Evolutionary conservation across 768 basidiomycete genomes (phyloP).

Genomic region (Ephemerocybe angulata): DNA sequence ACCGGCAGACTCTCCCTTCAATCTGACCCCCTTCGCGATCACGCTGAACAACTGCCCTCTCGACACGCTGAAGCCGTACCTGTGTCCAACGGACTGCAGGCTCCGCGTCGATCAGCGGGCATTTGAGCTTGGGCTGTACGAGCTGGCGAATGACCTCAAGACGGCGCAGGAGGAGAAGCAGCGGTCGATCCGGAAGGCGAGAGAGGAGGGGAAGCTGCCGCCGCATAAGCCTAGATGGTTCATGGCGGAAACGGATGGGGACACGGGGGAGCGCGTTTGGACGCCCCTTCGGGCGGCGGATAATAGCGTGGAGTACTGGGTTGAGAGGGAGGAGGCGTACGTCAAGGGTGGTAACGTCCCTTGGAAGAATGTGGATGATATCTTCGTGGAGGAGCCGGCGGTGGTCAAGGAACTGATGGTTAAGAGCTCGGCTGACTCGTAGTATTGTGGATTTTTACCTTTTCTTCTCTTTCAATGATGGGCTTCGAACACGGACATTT

Average conservation of each 20-base stretch:
- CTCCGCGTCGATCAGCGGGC: constrained; percentile 91
- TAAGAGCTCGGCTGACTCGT: no score
- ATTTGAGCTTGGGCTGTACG: constrained; percentile 87
- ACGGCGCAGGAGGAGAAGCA: constrained; percentile 81
- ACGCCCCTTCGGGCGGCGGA: constrained; percentile 59
- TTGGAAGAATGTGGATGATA: constrained; percentile 64
- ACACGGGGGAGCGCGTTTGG: constrained; percentile 92
- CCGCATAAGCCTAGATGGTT: constrained; percentile 89
- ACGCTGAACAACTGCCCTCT: constrained; percentile 86
- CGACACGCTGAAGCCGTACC: constrained; percentile 60
- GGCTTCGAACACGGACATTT: no score
- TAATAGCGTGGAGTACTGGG: constrained; percentile 17
- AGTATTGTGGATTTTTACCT: no score
- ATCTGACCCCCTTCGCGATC: constrained; percentile 91
- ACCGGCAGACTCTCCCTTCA: constrained; percentile 75
- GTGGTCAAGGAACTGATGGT: constrained; percentile 21
- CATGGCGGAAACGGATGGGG: constrained; percentile 71
- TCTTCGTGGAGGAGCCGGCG: constrained; percentile 72
- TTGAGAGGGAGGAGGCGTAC: constrained; percentile 37
- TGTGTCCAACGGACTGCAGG: constrained; percentile 90
- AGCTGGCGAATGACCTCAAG: constrained; percentile 79
- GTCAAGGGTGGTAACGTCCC: constrained; percentile 29
- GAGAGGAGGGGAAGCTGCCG: constrained; percentile 72
- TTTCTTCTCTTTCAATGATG: no score
- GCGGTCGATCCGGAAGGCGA: constrained; percentile 60